These are phyloP conservation scores for Rhamnella rubrinervis DNA, from an alignment of 331 rosid species.

Conservation along the genomic window DNA sequence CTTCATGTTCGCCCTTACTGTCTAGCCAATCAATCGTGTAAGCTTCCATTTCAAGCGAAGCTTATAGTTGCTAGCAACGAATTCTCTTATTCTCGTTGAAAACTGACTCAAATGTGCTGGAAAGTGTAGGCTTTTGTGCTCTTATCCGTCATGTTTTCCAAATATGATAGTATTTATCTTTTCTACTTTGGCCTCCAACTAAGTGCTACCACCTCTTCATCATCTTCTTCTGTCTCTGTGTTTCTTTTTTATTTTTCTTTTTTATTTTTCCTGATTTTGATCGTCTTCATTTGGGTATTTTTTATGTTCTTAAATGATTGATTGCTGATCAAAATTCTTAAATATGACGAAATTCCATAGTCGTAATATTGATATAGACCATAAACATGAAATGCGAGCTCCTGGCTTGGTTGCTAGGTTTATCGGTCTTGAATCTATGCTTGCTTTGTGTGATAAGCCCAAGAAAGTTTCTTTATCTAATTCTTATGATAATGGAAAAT, in stretches of 20 bases:
- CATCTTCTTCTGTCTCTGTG: too few relatives aligned
- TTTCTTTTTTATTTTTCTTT: neutral
- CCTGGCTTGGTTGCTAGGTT: slow-evolving; percentile 77
- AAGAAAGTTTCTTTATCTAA: slow-evolving; percentile 42
- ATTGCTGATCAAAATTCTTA: slow-evolving; percentile 87
- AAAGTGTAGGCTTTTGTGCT: too few relatives aligned
- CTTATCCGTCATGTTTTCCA: too few relatives aligned
- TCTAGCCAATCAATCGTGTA: too few relatives aligned
- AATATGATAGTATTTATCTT: too few relatives aligned
- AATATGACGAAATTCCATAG: slow-evolving; percentile 41
- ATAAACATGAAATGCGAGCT: slow-evolving; percentile 48
- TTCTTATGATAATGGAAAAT: slow-evolving; percentile 27
- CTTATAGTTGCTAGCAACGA: too few relatives aligned
- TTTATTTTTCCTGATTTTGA: slow-evolving; percentile 1
- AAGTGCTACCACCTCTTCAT: too few relatives aligned
- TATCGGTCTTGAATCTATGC: slow-evolving; percentile 84
- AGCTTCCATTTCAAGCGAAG: too few relatives aligned
- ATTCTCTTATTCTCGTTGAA: too few relatives aligned
- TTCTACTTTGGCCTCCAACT: too few relatives aligned
- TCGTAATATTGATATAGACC: slow-evolving; percentile 33
- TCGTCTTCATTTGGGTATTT: slow-evolving; percentile 4
- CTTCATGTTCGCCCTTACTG: too few relatives aligned
- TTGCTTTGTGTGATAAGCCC: slow-evolving; percentile 38
- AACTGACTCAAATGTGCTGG: too few relatives aligned
- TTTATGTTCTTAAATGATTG: slow-evolving; percentile 35